These are phyloP conservation scores for Pseudodiploospora longispora DNA, from an alignment of 2,329 filamentous ascomycete genomes.

Conservation along the genomic window DNA sequence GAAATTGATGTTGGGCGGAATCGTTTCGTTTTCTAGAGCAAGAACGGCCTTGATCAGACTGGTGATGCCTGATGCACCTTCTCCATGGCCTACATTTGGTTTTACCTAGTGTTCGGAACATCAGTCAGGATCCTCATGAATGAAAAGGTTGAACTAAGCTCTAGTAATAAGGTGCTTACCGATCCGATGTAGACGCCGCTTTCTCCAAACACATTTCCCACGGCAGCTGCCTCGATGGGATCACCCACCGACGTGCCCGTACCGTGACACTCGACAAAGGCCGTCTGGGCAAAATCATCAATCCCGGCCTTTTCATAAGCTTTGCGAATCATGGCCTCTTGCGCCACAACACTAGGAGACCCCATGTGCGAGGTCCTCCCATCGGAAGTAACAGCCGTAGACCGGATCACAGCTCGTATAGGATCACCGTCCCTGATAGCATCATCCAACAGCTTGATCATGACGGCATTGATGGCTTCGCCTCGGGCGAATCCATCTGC, in stretches of 20 bases:
- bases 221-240: slow-evolving; percentile 21
- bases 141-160: not conserved
- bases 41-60: slow-evolving; percentile 23
- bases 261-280: slow-evolving; percentile 31
- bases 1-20: slow-evolving; percentile 20
- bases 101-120: not conserved
- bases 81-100: slow-evolving; percentile 22
- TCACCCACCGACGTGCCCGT: slow-evolving; percentile 32
- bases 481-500: slow-evolving; percentile 44
- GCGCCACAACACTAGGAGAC: slow-evolving; percentile 26
- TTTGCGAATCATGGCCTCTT: slow-evolving; percentile 23
- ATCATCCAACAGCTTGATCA: slow-evolving; percentile 37
- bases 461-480: slow-evolving; percentile 37
- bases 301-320: slow-evolving; percentile 22
- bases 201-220: not conserved
- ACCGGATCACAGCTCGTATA: slow-evolving; percentile 30
- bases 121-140: not conserved
- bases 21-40: slow-evolving; percentile 17
- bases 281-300: slow-evolving; percentile 16
- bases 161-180: not conserved
- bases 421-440: slow-evolving; percentile 40
- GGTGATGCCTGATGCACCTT: slow-evolving; percentile 20
- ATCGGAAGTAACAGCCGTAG: slow-evolving; percentile 30
- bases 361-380: slow-evolving; percentile 34
- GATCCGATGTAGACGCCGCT: not conserved